phyloP scores from a whole-genome alignment of 257 asterid species.

The Penstemon barbatus region DNA sequence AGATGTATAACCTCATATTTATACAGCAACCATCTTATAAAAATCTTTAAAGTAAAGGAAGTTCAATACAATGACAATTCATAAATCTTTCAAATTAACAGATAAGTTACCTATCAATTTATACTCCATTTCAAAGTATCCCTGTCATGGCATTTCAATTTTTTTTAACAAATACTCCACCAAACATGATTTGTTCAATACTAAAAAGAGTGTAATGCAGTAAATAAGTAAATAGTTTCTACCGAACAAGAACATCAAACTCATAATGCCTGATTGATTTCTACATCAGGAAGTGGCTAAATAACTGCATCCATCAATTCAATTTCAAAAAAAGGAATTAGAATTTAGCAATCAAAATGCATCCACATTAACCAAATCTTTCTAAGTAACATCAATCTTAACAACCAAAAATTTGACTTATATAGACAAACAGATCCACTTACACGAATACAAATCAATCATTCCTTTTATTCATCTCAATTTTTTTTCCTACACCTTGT shows the following conservation, averaged over 20 bases:
- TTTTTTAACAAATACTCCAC: not conserved
- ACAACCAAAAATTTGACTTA: no score
- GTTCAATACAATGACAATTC: not conserved
- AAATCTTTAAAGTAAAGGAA: not conserved
- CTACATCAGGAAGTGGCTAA: not conserved
- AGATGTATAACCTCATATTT: not conserved
- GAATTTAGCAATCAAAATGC: not conserved
- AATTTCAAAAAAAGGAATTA: not conserved
- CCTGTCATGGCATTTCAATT: no score
- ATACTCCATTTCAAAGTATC: no score
- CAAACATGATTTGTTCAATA: not conserved
- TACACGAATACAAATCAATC: not conserved
- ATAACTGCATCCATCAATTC: not conserved
- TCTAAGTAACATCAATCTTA: constrained; percentile 4
- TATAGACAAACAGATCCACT: no score
- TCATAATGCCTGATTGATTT: not conserved
- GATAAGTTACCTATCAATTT: not conserved
- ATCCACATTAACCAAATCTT: not conserved
- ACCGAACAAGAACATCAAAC: constrained; percentile 6
- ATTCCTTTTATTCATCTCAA: constrained; percentile 30
- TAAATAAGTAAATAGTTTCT: not conserved
- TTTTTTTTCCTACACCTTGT: constrained; percentile 23
- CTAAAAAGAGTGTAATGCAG: no score
- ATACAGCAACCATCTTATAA: not conserved
- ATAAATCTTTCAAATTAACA: not conserved